Percentiles rank a stretch among this genome's conserved stretches.
phyloP scores from a whole-genome alignment of 75 land plant species.

The Sequoia sempervirens region DNA sequence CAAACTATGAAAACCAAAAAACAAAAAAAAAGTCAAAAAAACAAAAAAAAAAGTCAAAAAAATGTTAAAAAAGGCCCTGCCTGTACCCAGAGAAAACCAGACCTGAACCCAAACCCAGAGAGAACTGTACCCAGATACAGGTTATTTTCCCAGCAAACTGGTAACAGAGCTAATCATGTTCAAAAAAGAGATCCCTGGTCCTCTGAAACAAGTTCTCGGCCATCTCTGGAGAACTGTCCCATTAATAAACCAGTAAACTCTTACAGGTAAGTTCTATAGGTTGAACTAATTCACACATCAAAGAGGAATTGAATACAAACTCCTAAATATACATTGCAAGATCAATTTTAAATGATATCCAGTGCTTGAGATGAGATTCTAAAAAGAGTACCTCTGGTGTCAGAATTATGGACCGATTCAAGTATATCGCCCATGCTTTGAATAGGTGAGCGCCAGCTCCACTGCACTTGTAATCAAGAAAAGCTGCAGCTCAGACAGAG shows the following conservation, averaged over 20 bases:
- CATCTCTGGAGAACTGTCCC: background rate
- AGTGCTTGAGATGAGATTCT: background rate
- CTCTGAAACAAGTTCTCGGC: background rate
- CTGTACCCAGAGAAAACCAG: no score
- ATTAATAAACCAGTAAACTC: background rate
- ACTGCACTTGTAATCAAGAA: slow-evolving; percentile 38
- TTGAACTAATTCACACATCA: background rate
- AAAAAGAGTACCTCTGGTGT: slow-evolving; percentile 81
- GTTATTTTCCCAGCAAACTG: no score
- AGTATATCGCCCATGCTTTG: slow-evolving; percentile 74
- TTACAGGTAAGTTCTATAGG: background rate
- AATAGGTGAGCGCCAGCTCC: slow-evolving; percentile 96
- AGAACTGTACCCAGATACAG: no score
- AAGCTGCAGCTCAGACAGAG: slow-evolving; percentile 27
- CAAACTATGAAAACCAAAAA: no score
- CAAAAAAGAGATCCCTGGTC: background rate
- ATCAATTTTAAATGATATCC: slow-evolving; percentile 4
- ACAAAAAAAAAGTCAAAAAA: no score
- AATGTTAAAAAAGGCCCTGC: no score
- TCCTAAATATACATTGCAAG: background rate
- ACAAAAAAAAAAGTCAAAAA: no score
- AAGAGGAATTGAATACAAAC: background rate
- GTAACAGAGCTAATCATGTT: background rate
- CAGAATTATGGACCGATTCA: slow-evolving; percentile 87
- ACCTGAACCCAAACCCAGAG: no score